phyloP scores from a whole-genome alignment of 352 stramenopile genomes.

The Globisporangium rhizosaccharum region DNA sequence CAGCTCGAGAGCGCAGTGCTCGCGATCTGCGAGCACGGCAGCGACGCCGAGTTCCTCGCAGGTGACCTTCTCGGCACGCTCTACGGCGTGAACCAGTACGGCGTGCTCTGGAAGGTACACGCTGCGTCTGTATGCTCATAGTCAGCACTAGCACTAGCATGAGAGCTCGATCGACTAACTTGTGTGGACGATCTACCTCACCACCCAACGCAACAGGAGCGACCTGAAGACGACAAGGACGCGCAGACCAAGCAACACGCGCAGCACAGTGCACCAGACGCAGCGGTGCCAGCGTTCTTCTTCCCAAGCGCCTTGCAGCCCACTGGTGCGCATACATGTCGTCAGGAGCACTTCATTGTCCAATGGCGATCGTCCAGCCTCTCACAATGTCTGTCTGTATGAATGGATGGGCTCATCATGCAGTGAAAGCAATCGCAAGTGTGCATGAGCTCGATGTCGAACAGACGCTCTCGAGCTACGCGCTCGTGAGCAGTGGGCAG shows the following conservation, averaged over 20 bases:
- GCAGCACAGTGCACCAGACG: not conserved
- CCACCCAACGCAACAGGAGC: not conserved
- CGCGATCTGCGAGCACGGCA: slow-evolving; percentile 23
- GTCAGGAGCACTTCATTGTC: not conserved
- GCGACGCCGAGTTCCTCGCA: slow-evolving; percentile 32
- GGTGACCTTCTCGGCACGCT: slow-evolving; percentile 37
- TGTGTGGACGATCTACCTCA: not conserved
- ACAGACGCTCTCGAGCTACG: slow-evolving; percentile 45
- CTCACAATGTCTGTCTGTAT: not conserved
- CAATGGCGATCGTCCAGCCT: too few species aligned
- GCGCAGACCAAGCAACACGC: not conserved
- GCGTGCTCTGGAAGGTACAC: slow-evolving; percentile 47
- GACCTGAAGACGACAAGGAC: not conserved
- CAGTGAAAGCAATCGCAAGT: slow-evolving; percentile 26
- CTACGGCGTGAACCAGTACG: slow-evolving; percentile 48
- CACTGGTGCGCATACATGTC: slow-evolving; percentile 1
- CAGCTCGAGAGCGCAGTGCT: slow-evolving; percentile 42
- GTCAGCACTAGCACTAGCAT: too few species aligned
- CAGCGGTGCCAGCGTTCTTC: slow-evolving; percentile 17
- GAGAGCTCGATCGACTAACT: not conserved
- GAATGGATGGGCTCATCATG: not conserved
- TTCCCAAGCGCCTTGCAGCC: slow-evolving; percentile 23
- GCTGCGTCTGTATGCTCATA: not conserved
- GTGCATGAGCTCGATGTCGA: slow-evolving; percentile 41
- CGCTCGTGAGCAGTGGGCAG: slow-evolving; percentile 35